Conservation (phyloP, 1,284 basidiomycete genomes). For the Psilocybe mexicana region DNA sequence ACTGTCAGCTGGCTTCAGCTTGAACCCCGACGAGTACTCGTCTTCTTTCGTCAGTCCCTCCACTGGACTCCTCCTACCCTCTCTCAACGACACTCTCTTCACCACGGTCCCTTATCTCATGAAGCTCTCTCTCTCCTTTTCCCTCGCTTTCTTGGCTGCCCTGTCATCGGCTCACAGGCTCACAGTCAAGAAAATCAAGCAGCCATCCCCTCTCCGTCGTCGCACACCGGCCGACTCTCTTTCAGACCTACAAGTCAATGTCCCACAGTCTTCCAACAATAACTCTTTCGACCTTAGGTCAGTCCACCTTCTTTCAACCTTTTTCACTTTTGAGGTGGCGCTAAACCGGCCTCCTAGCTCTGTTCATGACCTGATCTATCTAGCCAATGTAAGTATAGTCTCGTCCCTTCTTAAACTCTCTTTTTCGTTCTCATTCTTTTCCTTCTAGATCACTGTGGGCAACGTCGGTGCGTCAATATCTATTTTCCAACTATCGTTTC, state of each 20-base stretch:
- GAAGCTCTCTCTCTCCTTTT: conserved; percentile 32
- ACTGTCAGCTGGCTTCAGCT: conserved; percentile 5
- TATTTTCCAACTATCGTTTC: neutral
- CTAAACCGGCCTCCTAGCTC: conserved; percentile 43
- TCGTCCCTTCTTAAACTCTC: conserved; percentile 3
- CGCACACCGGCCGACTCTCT: conserved; percentile 27
- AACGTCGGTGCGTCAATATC: conserved; percentile 48
- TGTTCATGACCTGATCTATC: conserved; percentile 72
- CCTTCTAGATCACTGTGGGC: conserved; percentile 60
- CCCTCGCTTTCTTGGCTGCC: conserved; percentile 30
- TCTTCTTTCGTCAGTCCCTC: neutral
- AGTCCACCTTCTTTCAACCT: conserved; percentile 14
- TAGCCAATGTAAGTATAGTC: conserved; percentile 61
- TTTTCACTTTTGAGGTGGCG: conserved; percentile 3
- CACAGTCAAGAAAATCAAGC: conserved; percentile 41
- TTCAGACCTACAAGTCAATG: conserved; percentile 30
- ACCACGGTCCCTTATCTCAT: conserved; percentile 26
- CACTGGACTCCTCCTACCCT: neutral
- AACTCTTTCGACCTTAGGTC: conserved; percentile 46
- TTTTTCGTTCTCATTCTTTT: neutral
- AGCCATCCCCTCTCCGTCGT: conserved; percentile 29
- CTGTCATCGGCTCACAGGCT: conserved; percentile 38
- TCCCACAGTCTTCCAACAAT: conserved; percentile 28
- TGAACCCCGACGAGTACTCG: neutral
- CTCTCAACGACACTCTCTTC: conserved; percentile 12